phyloP scores from a whole-genome alignment of 2,329 filamentous ascomycete species.

The Didymella sp. region DNA sequence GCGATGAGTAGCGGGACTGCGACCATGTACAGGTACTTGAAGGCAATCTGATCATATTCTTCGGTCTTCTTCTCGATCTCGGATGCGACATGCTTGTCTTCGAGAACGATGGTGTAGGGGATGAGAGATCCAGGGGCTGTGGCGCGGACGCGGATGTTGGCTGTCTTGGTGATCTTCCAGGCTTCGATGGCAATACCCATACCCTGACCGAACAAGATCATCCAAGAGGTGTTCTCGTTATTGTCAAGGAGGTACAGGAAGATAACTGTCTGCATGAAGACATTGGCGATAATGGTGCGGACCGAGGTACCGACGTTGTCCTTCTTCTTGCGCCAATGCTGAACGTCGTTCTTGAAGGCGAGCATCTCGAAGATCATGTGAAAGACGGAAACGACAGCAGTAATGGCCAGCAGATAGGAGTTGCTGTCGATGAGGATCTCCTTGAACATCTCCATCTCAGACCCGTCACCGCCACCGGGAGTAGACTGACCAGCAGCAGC shows the following conservation, averaged over 20 bases:
- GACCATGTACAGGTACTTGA: constrained; percentile 93
- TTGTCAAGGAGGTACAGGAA: constrained; percentile 98
- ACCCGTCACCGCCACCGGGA: constrained; percentile 83
- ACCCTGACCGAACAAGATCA: constrained; percentile 94
- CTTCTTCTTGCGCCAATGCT: constrained; percentile 99
- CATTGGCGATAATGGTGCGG: constrained; percentile 93
- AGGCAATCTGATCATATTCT: constrained; percentile 97
- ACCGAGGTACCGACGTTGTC: constrained; percentile 97
- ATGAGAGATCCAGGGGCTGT: constrained; percentile 72
- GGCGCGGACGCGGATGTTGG: constrained; percentile 82
- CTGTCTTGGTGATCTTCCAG: constrained; percentile 97
- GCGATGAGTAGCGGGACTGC: constrained; percentile 88
- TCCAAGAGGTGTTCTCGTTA: constrained; percentile 97
- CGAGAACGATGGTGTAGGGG: constrained; percentile 82
- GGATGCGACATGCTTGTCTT: constrained; percentile 95
- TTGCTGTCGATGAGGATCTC: constrained; percentile 94
- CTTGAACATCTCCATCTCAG: constrained; percentile 97
- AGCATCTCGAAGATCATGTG: constrained; percentile 96
- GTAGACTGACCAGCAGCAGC: constrained; percentile 74
- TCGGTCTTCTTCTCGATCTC: constrained; percentile 98
- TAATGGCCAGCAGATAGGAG: constrained; percentile 85
- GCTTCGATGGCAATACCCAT: constrained; percentile 79
- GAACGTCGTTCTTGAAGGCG: constrained; percentile 95
- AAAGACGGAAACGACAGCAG: constrained; percentile 80
- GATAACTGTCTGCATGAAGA: constrained; percentile 96